phyloP scores from a whole-genome alignment of 352 stramenopile genomes.

The Phytophthora syringae region DNA sequence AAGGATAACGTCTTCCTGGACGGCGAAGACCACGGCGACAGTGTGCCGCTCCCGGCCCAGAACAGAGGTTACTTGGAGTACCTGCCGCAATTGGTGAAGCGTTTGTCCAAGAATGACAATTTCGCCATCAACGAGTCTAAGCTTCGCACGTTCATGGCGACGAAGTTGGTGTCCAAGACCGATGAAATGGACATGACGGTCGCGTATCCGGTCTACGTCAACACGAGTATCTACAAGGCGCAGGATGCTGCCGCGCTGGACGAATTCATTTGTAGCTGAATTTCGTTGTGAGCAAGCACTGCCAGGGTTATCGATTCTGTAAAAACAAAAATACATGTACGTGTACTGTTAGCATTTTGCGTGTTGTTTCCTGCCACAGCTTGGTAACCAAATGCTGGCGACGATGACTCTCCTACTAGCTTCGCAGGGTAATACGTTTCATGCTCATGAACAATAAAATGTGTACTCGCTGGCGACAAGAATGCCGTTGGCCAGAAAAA shows the following conservation, averaged over 20 bases:
- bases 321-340: too few relatives aligned
- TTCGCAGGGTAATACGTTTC: too few relatives aligned
- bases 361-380: too few relatives aligned
- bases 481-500: conserved; percentile 5
- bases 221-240: conserved; percentile 54
- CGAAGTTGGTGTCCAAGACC: conserved; percentile 57
- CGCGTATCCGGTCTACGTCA: conserved; percentile 55
- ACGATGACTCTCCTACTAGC: too few relatives aligned
- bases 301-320: too few relatives aligned
- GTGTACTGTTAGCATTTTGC: too few relatives aligned
- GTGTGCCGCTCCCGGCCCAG: conserved; percentile 23
- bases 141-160: conserved; percentile 63
- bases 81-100: conserved; percentile 48
- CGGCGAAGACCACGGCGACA: conserved; percentile 44
- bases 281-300: too few relatives aligned
- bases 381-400: too few relatives aligned
- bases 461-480: conserved; percentile 7
- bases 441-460: too few relatives aligned
- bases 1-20: conserved; percentile 67
- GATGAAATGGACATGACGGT: conserved; percentile 60
- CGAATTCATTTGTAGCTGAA: conserved; percentile 28
- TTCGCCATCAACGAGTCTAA: conserved; percentile 42
- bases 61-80: conserved; percentile 43
- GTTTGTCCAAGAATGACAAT: conserved; percentile 26
- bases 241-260: conserved; percentile 45